Evolutionary conservation across 345 rosid genomes (phyloP), one percentile per base, ranked within the genome.

Genomic region (Hibiscus tridactylites): DNA sequence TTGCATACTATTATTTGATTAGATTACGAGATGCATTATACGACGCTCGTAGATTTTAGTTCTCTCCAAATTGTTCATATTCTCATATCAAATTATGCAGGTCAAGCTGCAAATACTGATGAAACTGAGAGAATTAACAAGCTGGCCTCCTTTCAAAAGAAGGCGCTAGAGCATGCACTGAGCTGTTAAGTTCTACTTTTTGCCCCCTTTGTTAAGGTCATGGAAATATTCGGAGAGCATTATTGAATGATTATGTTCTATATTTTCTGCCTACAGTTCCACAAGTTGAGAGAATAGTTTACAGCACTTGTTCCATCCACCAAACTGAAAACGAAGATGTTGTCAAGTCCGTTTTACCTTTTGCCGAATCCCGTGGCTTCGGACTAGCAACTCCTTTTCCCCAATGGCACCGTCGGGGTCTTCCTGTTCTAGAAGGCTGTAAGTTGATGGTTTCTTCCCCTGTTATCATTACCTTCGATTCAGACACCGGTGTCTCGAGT

Each of bases 311-410:
- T 80, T 94, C 98, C 62, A 76, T 94, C 73, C 83, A 88, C 82
- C 97, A 88, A 79, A 81, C 78, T 28, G 98, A 94, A 77, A 91
- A 91, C 33, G 97, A 94, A 85, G 96, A 88, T 73, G 98, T 94
- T 6, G 77, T 91, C 26, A 72, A 75, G 28, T 90, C 98, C 19
- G 75, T 88, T 58, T 74, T 91, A 52, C 86, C 95, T 19, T 24
- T 83, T 19, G 91, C 91, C 21, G 67, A 65, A 59, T 84, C 86
- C 67, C 72, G 39, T 6, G 96, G 98, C 26, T 91, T 91, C 70
- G 53, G 75, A 26, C 85, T 94, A 29, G 83, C 72, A 26, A 77
- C 91, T 8, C 95, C 97, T 66, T 91, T 91, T 52, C 93, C 97
- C 57, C 68, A 79, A 9, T 33, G 37, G 37, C 37, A 33, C 37